Evolutionary conservation across 345 rosid genomes (phyloP), one percentile per base, ranked within the genome.

Genomic region (Lagerstroemia speciosa): DNA sequence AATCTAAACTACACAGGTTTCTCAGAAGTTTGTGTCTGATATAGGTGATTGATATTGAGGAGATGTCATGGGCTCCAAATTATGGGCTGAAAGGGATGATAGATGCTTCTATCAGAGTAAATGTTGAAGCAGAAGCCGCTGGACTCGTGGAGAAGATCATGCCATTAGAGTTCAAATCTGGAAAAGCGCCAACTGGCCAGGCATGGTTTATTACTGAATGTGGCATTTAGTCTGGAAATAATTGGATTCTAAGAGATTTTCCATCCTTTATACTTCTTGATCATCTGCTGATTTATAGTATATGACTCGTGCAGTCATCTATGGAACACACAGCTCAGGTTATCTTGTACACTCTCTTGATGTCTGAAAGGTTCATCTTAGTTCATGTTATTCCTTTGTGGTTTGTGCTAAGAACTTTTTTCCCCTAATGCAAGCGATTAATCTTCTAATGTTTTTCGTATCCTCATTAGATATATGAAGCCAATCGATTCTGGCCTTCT

Each of bases 51-150:
- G 97, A 94, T 78, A 94, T 94, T 32, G 99, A 94, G 84, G 99
- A 94, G 85, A 88, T 91, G 97, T 83, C 92, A 53, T 91, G 97
- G 99, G 95, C 96, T 69, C 97, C 96, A 66, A 91, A 83, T 71
- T 94, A 91, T 84, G 99, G 99, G 65, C 77, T 94, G 77, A 94
- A 94, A 79, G 99, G 99, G 74, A 89, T 86, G 83, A 83, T 94
- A 55, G 99, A 94, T 84, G 99, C 94, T 80, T 91, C 97, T 67
- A 73, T 94, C 58, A 83, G 84, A 80, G 91, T 91, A 66, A 75
- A 58, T 75, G 82, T 86, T 69, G 82, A 83, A 76, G 76, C 92
- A 68, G 75, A 71, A 58, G 73, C 74, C 76, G 72, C 79, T 73
- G 84, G 71, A 73, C 72, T 36, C 46, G 41, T 70, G 61, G 95